phyloP scores from a whole-genome alignment of 1,139 yeast species.

The Meyerozyma carpophila region DNA sequence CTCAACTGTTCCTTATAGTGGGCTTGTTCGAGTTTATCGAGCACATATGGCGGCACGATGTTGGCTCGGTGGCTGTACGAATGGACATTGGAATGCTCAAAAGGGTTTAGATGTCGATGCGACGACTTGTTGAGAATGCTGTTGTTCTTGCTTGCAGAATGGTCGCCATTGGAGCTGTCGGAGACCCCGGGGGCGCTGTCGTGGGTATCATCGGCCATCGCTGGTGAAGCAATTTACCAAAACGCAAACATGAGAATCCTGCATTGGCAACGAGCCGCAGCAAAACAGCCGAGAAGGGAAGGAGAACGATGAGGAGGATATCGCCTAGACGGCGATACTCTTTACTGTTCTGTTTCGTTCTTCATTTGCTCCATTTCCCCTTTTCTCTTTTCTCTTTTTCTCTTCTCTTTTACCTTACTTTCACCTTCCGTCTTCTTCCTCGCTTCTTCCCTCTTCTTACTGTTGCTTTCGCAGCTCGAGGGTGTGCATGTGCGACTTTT shows the following conservation, averaged over 20 bases:
- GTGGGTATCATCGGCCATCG: background rate
- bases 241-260: background rate
- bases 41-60: slow-evolving; percentile 52
- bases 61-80: slow-evolving; percentile 36
- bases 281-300: background rate
- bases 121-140: background rate
- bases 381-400: too few species aligned
- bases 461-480: background rate
- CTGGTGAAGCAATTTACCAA: background rate
- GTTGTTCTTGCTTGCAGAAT: background rate
- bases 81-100: slow-evolving; percentile 22
- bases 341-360: too few species aligned
- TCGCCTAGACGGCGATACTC: too few species aligned
- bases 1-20: slow-evolving; percentile 34
- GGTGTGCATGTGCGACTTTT: background rate
- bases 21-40: slow-evolving; percentile 47
- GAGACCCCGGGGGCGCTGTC: background rate
- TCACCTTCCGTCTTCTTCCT: background rate
- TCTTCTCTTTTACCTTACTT: too few species aligned
- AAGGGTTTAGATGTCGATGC: slow-evolving; percentile 15
- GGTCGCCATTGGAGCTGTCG: background rate
- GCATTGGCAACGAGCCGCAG: background rate
- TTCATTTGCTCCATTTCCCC: too few species aligned
- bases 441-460: background rate
- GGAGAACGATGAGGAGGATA: too few species aligned